Evolutionary conservation across 768 basidiomycete species (phyloP).

Genomic region (Filobasidium wieringae): DNA sequence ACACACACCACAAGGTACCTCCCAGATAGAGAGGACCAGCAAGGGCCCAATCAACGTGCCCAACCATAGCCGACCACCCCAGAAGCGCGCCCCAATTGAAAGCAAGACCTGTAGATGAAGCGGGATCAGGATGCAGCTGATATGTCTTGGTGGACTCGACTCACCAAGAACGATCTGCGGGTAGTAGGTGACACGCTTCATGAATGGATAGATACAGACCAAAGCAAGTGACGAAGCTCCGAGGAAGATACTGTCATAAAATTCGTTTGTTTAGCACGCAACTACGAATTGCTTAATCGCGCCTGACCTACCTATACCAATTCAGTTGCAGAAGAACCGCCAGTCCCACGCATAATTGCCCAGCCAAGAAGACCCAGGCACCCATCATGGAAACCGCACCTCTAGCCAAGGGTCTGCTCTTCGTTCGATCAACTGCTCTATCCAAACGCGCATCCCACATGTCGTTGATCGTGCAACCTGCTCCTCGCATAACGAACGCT

Average conservation of each 20-base stretch:
- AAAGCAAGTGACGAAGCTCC: slow-evolving; percentile 83
- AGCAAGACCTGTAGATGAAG: slow-evolving; percentile 54
- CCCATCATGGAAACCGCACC: slow-evolving; percentile 66
- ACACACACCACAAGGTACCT: slow-evolving; percentile 82
- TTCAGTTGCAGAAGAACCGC: slow-evolving; percentile 82
- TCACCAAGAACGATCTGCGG: slow-evolving; percentile 87
- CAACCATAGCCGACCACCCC: slow-evolving; percentile 90
- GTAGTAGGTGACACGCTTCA: slow-evolving; percentile 96
- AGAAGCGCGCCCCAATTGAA: slow-evolving; percentile 97
- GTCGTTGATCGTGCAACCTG: slow-evolving; percentile 97
- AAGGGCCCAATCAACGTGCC: slow-evolving; percentile 64
- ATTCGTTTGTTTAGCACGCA: not conserved
- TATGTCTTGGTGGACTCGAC: slow-evolving; percentile 19
- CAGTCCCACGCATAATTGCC: slow-evolving; percentile 69
- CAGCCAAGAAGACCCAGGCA: slow-evolving; percentile 67
- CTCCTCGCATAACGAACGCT: slow-evolving; percentile 89
- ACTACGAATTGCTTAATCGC: not conserved
- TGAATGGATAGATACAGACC: slow-evolving; percentile 81
- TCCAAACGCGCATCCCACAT: slow-evolving; percentile 95
- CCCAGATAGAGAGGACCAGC: slow-evolving; percentile 82
- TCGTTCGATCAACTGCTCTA: slow-evolving; percentile 78
- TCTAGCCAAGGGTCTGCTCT: slow-evolving; percentile 69
- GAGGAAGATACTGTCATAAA: slow-evolving; percentile 57
- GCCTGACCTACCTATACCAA: slow-evolving; percentile 68
- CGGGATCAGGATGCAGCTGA: not conserved